Percentiles rank a stretch among this genome's conserved stretches.
Conservation (phyloP, 2,329 filamentous ascomycete genomes). For the Fusarium paranaense region DNA sequence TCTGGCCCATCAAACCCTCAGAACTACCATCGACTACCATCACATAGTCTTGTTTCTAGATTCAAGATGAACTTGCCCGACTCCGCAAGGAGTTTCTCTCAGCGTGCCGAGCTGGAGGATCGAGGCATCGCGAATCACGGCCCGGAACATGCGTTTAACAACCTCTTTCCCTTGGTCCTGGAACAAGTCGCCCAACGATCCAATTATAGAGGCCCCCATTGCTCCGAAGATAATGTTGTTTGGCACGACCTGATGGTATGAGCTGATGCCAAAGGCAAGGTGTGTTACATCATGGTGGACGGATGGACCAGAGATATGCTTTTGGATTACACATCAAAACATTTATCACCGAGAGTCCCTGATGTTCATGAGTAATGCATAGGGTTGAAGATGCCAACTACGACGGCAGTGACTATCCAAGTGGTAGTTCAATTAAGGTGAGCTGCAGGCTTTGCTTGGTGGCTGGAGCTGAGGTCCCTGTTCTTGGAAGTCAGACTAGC, state of each 20-base stretch:
- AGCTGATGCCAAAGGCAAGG: background rate
- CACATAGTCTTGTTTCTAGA: background rate
- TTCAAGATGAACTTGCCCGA: background rate
- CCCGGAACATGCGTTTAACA: background rate
- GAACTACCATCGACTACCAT: too few relatives aligned
- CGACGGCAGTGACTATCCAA: background rate
- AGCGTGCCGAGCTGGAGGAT: background rate
- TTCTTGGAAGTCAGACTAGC: background rate
- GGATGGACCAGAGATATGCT: background rate
- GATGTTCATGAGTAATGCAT: background rate
- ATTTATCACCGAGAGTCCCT: background rate
- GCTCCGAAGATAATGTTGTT: background rate
- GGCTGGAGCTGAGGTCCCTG: background rate
- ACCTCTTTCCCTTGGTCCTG: background rate
- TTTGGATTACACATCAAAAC: background rate
- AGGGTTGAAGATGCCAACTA: background rate
- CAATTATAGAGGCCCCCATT: too few relatives aligned
- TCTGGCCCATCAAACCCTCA: too few relatives aligned
- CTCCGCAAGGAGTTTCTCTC: background rate
- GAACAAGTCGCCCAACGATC: background rate
- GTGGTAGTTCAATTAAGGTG: background rate
- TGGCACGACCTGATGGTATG: background rate
- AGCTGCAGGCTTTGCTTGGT: background rate
- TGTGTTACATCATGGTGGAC: background rate
- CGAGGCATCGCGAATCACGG: background rate